These are phyloP conservation scores for Talaromyces sp. DNA, from an alignment of 2,329 filamentous ascomycete genomes.

Conservation along the genomic window DNA sequence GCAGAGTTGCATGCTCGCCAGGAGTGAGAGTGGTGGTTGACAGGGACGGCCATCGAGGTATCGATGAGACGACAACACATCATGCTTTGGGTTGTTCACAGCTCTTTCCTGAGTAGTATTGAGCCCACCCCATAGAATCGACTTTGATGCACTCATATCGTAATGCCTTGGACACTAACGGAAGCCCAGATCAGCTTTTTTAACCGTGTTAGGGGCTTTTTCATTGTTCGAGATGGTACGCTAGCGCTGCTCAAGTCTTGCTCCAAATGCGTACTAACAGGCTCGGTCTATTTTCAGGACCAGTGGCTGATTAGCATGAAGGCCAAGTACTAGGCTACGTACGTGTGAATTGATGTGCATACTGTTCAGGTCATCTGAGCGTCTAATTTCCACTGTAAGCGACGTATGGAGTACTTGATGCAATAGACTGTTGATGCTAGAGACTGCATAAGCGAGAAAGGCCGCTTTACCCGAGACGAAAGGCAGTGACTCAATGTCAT, in stretches of 20 bases:
- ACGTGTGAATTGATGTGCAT: constrained; percentile 16
- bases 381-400: constrained; percentile 10
- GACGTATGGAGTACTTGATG: constrained; percentile 2
- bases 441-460: neutral
- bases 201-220: neutral
- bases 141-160: neutral
- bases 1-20: neutral
- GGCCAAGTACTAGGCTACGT: constrained; percentile 2
- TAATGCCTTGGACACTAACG: neutral
- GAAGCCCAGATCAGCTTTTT: neutral
- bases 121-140: neutral
- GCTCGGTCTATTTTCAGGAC: neutral
- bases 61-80: neutral
- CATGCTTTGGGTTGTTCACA: neutral
- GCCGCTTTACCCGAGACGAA: neutral
- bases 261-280: neutral
- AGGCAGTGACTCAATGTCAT: neutral
- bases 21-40: neutral
- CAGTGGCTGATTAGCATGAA: constrained; percentile 8
- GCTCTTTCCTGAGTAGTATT: neutral
- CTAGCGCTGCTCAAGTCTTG: constrained; percentile 1
- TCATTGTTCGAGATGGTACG: neutral
- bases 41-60: neutral
- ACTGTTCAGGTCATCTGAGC: constrained; percentile 17
- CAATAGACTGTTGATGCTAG: neutral